A percentile compares a stretch with the other conserved stretches of the same genome.
phyloP scores from a whole-genome alignment of 163 green algal genomes.

The Chlamydomonas reinhardtii region DNA sequence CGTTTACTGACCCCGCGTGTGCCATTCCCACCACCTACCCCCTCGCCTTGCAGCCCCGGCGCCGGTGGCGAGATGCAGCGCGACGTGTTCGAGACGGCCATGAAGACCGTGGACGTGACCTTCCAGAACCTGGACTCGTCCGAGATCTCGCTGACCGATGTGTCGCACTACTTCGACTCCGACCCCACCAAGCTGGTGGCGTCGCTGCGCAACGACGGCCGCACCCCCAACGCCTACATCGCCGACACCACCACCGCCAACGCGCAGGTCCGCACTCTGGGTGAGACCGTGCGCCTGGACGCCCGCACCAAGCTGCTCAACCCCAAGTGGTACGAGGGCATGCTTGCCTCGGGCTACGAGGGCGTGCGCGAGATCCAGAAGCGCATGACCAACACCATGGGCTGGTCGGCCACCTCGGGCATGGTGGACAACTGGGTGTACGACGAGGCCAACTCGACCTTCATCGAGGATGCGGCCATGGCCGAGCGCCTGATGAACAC shows the following conservation, averaged over 20 bases:
- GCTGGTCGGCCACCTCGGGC: constrained; percentile 95
- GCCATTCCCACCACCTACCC: neutral
- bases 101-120: constrained; percentile 96
- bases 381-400: constrained; percentile 99
- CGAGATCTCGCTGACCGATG: constrained; percentile 98
- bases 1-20: neutral
- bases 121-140: constrained; percentile 98
- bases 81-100: constrained; percentile 93
- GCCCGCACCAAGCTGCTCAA: constrained; percentile 99
- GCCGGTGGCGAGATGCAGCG: constrained; percentile 90
- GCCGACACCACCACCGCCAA: constrained; percentile 99
- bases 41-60: constrained; percentile 68
- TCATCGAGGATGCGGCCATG: constrained; percentile 99
- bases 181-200: constrained; percentile 99
- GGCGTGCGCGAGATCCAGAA: constrained; percentile 99
- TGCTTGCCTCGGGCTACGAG: constrained; percentile 96
- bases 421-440: constrained; percentile 99
- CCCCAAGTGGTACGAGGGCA: constrained; percentile 99
- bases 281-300: constrained; percentile 96
- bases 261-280: constrained; percentile 95
- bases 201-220: constrained; percentile 90
- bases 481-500: constrained; percentile 94
- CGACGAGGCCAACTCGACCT: constrained; percentile 97
- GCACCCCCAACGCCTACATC: constrained; percentile 92
- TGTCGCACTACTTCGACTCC: constrained; percentile 99